Base-by-base conservation (phyloP, 805 yeast genomes). In the Sugiyamaella chiloensis region DNA sequence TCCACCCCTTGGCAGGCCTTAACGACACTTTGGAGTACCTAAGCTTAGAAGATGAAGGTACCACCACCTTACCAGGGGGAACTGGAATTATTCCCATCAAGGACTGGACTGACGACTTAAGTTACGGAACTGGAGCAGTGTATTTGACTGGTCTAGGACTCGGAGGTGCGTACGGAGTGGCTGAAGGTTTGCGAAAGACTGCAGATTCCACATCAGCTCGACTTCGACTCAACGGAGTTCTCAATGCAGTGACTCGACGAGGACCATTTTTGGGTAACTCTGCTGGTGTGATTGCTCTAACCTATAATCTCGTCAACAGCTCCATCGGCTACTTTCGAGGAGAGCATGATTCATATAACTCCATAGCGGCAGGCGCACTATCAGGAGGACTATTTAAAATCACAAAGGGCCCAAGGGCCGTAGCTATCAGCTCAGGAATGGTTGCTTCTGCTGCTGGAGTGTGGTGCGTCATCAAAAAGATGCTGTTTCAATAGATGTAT, bases 51-150 rank as follows among this genome's bases (percentile, higher is more conserved):
- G 90, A 83, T 52, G 96, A 89, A 56, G 75, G 80, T 54, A 71
- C 89, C 52, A 78, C 81, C 40, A 68, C 78, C n/a, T 67, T 87
- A 60, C 95, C 88, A 61, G 96, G 96, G 32, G 80, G 95, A 1
- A 88, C 87, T 62, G 95, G 96, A 50, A 65, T 91, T 50, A 78
- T 93, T 54, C 96, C 99, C 23, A 85, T 95, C n/a, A 83, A 97
- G 71, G 96, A 95, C 59, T 93, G 96, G 95, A 79, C 89, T 12
- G 99, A 93, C 67, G 98, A 93, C 71, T 76, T 93, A 55, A 89
- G 97, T 77, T 93, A 93, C 68, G 99, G 99, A 58, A 85, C 98
- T 8, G 99, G 99, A 68, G 82, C 96, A 5, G 88, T 89, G 44
- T 93, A 93, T 65, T 75, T 93, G 57, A 58, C 85, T 26, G 73